Conservation (phyloP, 2,329 filamentous ascomycete genomes). For the Aspergillus ochraceus region DNA sequence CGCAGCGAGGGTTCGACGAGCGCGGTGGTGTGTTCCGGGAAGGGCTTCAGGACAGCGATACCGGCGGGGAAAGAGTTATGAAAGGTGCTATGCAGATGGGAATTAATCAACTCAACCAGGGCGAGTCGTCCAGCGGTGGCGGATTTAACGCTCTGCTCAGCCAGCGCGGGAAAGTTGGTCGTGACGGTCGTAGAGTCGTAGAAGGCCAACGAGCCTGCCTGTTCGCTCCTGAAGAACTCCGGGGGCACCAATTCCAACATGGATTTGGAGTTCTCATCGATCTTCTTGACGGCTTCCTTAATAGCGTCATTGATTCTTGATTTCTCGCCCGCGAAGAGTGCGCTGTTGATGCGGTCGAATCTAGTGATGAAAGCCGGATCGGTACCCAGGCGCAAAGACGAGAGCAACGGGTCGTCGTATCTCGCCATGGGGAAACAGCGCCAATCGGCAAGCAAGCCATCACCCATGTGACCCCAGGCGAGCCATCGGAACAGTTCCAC, state of each 20-base stretch:
- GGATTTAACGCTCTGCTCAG: constrained; percentile 59
- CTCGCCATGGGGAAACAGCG: constrained; percentile 81
- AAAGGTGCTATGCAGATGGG: constrained; percentile 83
- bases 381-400: constrained; percentile 72
- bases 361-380: constrained; percentile 69
- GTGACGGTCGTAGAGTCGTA: constrained; percentile 68
- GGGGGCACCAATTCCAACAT: constrained; percentile 63
- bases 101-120: constrained; percentile 75
- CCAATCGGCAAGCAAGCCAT: constrained; percentile 76
- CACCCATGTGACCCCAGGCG: constrained; percentile 89
- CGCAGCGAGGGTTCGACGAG: constrained; percentile 69
- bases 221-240: constrained; percentile 65
- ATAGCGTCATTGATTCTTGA: constrained; percentile 64
- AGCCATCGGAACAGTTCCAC: constrained; percentile 79
- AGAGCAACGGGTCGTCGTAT: constrained; percentile 69
- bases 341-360: constrained; percentile 70
- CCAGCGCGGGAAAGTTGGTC: constrained; percentile 66
- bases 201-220: constrained; percentile 70
- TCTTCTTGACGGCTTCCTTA: constrained; percentile 58
- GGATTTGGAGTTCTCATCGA: constrained; percentile 58
- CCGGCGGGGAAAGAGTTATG: constrained; percentile 75
- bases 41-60: constrained; percentile 78
- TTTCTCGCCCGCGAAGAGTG: constrained; percentile 71
- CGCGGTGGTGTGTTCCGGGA: constrained; percentile 71
- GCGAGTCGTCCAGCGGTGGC: constrained; percentile 62